Conservation (phyloP, 352 stramenopile species). For the Phytophthora megakarya region DNA sequence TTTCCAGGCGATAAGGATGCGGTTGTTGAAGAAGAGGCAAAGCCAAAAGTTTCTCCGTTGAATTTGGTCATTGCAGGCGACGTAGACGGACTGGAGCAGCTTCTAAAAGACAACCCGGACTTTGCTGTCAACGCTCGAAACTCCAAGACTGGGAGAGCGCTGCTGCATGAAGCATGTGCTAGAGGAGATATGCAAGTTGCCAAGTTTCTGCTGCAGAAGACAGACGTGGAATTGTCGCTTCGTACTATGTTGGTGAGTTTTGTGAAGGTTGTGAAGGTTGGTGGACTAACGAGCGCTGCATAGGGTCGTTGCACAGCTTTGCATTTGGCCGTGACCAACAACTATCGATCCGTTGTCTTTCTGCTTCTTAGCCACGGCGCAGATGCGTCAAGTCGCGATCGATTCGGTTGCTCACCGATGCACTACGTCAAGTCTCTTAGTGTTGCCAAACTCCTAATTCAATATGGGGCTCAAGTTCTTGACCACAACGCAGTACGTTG, state of each 20-base stretch:
- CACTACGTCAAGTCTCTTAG: slow-evolving; percentile 73
- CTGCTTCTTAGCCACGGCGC: slow-evolving; percentile 71
- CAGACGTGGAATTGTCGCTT: slow-evolving; percentile 53
- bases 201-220: slow-evolving; percentile 57
- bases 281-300: not conserved
- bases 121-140: slow-evolving; percentile 49
- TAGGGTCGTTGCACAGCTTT: slow-evolving; percentile 66
- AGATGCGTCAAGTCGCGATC: slow-evolving; percentile 56
- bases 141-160: slow-evolving; percentile 40
- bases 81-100: slow-evolving; percentile 26
- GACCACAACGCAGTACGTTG: slow-evolving; percentile 58
- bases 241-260: slow-evolving; percentile 66
- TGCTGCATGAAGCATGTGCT: slow-evolving; percentile 71
- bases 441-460: slow-evolving; percentile 65
- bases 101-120: slow-evolving; percentile 23
- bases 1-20: slow-evolving; percentile 3
- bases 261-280: not conserved
- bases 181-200: slow-evolving; percentile 55
- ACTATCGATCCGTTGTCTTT: slow-evolving; percentile 65
- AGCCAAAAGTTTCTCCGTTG: slow-evolving; percentile 17
- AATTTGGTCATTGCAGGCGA: slow-evolving; percentile 41
- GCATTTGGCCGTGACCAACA: slow-evolving; percentile 64
- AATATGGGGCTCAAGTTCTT: slow-evolving; percentile 62
- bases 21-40: not conserved
- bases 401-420: slow-evolving; percentile 67